A percentile compares a stretch with the other conserved stretches of the same genome.
Evolutionary conservation across 1,139 yeast species (phyloP).

Genomic region (Debaryomyces singareniensis): DNA sequence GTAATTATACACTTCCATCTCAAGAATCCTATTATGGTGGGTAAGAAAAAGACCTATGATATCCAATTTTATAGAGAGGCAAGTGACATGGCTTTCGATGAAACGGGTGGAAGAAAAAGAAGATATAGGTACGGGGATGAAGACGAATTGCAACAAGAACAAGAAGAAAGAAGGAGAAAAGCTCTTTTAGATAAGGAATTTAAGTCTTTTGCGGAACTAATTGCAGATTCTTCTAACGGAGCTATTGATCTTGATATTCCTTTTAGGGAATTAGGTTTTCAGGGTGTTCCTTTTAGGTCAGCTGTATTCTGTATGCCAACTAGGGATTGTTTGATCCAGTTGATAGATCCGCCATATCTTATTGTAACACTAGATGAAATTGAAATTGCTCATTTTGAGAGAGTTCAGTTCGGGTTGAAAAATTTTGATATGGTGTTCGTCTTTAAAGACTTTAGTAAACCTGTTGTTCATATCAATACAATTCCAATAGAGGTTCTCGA

Average conservation of each 20-base stretch:
- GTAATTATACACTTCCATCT: conserved; percentile 90
- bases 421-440: conserved; percentile 95
- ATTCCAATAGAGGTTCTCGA: conserved; percentile 91
- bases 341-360: conserved; percentile 90
- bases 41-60: conserved; percentile 92
- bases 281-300: conserved; percentile 95
- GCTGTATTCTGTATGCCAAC: conserved; percentile 96
- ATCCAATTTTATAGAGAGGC: conserved; percentile 97
- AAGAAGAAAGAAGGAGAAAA: conserved; percentile 92
- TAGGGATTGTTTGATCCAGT: conserved; percentile 89
- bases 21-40: conserved; percentile 90
- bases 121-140: conserved; percentile 95
- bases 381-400: conserved; percentile 91
- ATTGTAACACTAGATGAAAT: conserved; percentile 88
- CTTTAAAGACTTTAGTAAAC: conserved; percentile 79
- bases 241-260: conserved; percentile 87
- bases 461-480: conserved; percentile 90
- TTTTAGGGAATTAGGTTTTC: conserved; percentile 92
- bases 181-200: conserved; percentile 89
- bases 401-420: conserved; percentile 95
- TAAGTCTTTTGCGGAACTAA: conserved; percentile 80
- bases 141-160: conserved; percentile 97
- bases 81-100: conserved; percentile 93
- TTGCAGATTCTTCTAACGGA: conserved; percentile 81
- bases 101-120: conserved; percentile 90